Evolutionary conservation across 495 filamentous ascomycete species (phyloP).

Genomic region (Xylaria bambusicola): DNA sequence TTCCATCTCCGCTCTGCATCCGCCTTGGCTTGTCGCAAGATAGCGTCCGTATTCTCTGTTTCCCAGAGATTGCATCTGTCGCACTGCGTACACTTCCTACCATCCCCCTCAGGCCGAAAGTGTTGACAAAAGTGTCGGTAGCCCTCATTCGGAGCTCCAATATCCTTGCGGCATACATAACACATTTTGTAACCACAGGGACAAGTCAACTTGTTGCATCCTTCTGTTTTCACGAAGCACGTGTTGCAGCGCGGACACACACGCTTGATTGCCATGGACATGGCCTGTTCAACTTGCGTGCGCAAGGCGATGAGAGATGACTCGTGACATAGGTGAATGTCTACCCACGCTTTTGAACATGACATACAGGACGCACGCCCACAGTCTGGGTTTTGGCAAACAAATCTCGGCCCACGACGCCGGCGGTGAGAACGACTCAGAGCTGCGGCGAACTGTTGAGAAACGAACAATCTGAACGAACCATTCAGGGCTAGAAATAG

Average conservation of each 20-base stretch:
- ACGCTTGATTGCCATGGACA: conserved; percentile 91
- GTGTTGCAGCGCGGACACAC: conserved; percentile 89
- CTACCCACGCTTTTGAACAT: conserved; percentile 65
- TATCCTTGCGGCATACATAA: conserved; percentile 76
- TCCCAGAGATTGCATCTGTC: conserved; percentile 88
- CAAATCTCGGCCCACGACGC: conserved; percentile 69
- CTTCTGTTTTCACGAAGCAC: conserved; percentile 86
- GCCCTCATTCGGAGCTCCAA: conserved; percentile 50
- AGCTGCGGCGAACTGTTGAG: conserved; percentile 46
- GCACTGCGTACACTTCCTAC: conserved; percentile 73
- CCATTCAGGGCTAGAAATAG: conserved; percentile 41
- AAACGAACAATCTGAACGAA: conserved; percentile 29
- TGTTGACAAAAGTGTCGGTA: conserved; percentile 96
- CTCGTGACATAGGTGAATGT: conserved; percentile 80
- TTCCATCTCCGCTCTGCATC: conserved; percentile 83
- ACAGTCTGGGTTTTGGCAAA: conserved; percentile 69
- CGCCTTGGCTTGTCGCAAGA: conserved; percentile 72
- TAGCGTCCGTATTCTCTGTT: conserved; percentile 78
- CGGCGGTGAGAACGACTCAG: conserved; percentile 62
- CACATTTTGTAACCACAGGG: conserved; percentile 98
- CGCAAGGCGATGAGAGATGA: conserved; percentile 80
- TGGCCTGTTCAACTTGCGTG: conserved; percentile 84
- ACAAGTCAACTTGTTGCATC: conserved; percentile 97
- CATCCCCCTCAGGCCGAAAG: conserved; percentile 74
- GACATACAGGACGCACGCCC: conserved; percentile 71